Percentiles rank a stretch among this genome's conserved stretches.
phyloP scores from a whole-genome alignment of 768 basidiomycete species.

The Phaeotremella skinneri region DNA sequence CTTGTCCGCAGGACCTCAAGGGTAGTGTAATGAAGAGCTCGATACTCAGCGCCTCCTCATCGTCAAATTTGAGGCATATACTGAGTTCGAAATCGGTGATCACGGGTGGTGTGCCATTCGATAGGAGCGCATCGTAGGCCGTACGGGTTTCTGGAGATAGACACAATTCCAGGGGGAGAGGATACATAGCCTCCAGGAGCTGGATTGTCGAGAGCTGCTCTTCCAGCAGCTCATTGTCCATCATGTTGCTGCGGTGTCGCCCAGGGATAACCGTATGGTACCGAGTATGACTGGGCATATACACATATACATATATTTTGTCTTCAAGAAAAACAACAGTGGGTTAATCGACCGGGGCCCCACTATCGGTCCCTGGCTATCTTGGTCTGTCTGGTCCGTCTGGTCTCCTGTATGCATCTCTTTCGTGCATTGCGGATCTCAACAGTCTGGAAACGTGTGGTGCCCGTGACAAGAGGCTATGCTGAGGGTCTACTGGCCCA shows the following conservation, averaged over 20 bases:
- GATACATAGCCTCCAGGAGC: constrained; percentile 44
- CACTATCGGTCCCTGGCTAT: too few species aligned
- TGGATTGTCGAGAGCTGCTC: constrained; percentile 31
- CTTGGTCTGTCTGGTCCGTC: too few species aligned
- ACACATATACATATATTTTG: too few species aligned
- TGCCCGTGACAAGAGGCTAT: too few species aligned
- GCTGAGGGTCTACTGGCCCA: constrained; percentile 30
- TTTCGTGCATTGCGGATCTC: too few species aligned
- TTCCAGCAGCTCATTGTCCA: constrained; percentile 14
- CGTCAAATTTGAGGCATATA: not conserved
- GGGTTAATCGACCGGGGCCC: too few species aligned
- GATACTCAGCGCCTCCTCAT: not conserved
- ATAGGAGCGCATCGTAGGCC: constrained; percentile 6
- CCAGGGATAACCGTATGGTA: too few species aligned
- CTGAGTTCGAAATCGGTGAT: not conserved
- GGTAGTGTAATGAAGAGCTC: not conserved
- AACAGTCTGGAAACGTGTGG: too few species aligned
- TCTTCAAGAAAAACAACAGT: too few species aligned
- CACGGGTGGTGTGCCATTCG: not conserved
- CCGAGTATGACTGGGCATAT: too few species aligned
- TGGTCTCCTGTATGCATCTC: too few species aligned
- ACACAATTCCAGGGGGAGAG: constrained; percentile 35
- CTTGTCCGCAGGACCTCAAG: not conserved
- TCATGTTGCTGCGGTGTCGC: constrained; percentile 5
- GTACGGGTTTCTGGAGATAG: constrained; percentile 15